Conservation (phyloP, 306 rosid genomes). For the Adenanthera pavonina region DNA sequence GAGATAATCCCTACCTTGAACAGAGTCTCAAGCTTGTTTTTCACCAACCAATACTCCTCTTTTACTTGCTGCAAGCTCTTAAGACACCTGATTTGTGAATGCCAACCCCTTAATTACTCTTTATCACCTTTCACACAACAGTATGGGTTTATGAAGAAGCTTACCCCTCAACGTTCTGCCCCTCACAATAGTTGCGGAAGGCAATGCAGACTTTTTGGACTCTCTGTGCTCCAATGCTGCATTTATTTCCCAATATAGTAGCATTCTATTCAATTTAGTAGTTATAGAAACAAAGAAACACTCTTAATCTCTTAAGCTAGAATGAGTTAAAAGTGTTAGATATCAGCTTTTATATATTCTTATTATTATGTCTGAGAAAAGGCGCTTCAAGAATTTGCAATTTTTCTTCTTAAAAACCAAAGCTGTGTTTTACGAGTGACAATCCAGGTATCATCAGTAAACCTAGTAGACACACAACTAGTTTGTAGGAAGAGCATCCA, state of each 20-base stretch:
- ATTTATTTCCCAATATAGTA: background rate
- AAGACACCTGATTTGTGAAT: constrained; percentile 56
- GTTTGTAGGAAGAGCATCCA: background rate
- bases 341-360: background rate
- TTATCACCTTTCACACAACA: background rate
- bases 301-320: background rate
- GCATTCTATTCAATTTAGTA: background rate
- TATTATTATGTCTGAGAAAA: background rate
- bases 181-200: constrained; percentile 62
- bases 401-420: background rate
- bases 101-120: background rate
- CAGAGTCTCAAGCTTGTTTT: constrained; percentile 71
- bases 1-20: constrained; percentile 57
- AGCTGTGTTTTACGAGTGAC: background rate
- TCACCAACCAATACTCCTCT: constrained; percentile 60
- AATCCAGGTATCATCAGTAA: too few relatives aligned
- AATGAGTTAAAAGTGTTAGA: background rate
- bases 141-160: constrained; percentile 27
- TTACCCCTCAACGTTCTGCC: constrained; percentile 74
- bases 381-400: constrained; percentile 1
- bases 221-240: constrained; percentile 87
- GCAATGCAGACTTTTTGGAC: constrained; percentile 70
- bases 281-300: background rate
- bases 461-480: background rate
- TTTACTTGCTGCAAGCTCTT: constrained; percentile 64